Conservation (phyloP, 2,329 filamentous ascomycete species). For the Penicillium sp. region DNA sequence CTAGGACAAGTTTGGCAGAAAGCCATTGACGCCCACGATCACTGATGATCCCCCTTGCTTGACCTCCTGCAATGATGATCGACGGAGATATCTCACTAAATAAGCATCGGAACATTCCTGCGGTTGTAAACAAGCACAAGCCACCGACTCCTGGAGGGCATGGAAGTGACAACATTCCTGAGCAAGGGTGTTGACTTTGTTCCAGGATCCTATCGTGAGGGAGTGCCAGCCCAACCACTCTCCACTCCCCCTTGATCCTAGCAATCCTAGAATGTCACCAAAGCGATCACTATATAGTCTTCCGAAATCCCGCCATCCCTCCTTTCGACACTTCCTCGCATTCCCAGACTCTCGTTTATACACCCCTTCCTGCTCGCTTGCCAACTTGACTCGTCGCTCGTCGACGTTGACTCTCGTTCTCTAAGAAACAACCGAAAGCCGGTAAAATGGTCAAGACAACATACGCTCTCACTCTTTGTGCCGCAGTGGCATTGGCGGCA, state of each 20-base stretch:
- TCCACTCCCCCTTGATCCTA: conserved; percentile 22
- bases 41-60: conserved; percentile 23
- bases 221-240: background rate
- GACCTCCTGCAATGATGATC: conserved; percentile 20
- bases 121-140: conserved; percentile 6
- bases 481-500: conserved; percentile 28
- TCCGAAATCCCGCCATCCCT: conserved; percentile 7
- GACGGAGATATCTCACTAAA: conserved; percentile 16
- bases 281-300: conserved; percentile 20
- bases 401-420: conserved; percentile 22
- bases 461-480: conserved; percentile 28
- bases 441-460: conserved; percentile 28
- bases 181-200: conserved; percentile 19
- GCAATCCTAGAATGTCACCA: conserved; percentile 23
- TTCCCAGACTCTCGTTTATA: conserved; percentile 22
- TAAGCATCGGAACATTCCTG: conserved; percentile 27
- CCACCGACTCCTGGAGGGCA: conserved; percentile 9
- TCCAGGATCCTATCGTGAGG: conserved; percentile 3
- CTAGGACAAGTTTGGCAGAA: background rate
- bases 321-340: conserved; percentile 8
- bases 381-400: conserved; percentile 17
- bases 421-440: background rate
- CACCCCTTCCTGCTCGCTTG: conserved; percentile 5
- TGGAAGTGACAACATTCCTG: conserved; percentile 14
- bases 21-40: conserved; percentile 5